Evolutionary conservation across 2,329 filamentous ascomycete species (phyloP), one percentile per base, ranked within the genome.

Genomic region (Geosmithia flava): DNA sequence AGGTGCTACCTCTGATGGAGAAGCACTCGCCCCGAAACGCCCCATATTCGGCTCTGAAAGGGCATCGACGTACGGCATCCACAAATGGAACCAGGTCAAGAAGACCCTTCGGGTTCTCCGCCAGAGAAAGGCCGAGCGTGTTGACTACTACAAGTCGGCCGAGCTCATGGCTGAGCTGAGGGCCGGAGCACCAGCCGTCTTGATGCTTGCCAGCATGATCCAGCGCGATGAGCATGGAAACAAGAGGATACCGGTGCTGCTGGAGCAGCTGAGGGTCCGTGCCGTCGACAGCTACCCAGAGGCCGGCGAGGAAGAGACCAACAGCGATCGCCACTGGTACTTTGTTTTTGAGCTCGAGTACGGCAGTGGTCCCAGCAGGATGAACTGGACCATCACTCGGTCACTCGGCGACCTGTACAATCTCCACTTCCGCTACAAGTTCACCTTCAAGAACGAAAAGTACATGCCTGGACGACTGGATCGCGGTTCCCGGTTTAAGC

Each of bases 121-220:
- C 53, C 81, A 86, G 56, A 87, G 84, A 63, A 95, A 87, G 62
- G 85, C 87, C 48, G 88, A 96, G 48, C 84, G 85, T 43, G 93
- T 98, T 62, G 83, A 86, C 59, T 83, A 86, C 60, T 83, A 86
- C 59, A 98, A 97, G 63, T 97, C 91, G 10, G 89, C 93, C 2
- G 93, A 98, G 63, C 73, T 98, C 44, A 91, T 98, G 78, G 93
- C 93, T 1, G 93, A 98, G 65, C 71, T 98, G 39, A 79, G 93
- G 45, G 94, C 93, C 42, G 93, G 89, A 48, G 88, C 90, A 1
- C 93, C 93, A 3, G 93, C 93, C 20, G 93, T 91, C 19, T 71
- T 98, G 50, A 95, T 98, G 65, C 71, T 98, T 47, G 93, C 93
- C 7, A 96, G 90, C 60, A 96, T 97, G 87, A 93, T 97, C 57